Percentiles rank a stretch among this genome's conserved stretches.
Conservation (phyloP, 2,329 filamentous ascomycete genomes). For the Teratosphaeria viscida region DNA sequence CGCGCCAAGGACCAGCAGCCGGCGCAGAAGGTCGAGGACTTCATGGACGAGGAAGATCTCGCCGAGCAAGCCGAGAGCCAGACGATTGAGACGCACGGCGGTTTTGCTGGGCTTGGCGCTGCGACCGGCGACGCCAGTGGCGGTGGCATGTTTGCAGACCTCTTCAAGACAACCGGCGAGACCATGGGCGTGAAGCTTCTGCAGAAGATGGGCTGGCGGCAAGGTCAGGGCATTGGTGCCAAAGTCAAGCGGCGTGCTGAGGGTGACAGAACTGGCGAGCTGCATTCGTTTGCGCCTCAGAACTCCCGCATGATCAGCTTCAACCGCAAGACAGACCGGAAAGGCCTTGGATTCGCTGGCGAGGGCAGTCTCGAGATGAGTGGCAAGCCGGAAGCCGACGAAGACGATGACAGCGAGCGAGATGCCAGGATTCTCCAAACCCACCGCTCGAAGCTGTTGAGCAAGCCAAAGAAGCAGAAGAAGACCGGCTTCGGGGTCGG, state of each 20-base stretch:
- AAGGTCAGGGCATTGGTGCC: constrained; percentile 85
- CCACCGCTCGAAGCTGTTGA: constrained; percentile 20
- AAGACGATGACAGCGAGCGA: constrained; percentile 23
- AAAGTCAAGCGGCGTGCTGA: constrained; percentile 67
- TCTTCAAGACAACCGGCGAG: constrained; percentile 33
- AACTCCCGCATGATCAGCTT: constrained; percentile 62
- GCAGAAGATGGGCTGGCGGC: constrained; percentile 90
- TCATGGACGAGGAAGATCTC: constrained; percentile 96
- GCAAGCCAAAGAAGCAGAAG: constrained; percentile 33
- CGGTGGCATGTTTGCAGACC: constrained; percentile 52
- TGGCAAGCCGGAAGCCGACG: constrained; percentile 10
- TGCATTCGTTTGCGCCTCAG: constrained; percentile 75
- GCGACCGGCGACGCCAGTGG: constrained; percentile 41
- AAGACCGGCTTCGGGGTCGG: constrained; percentile 78
- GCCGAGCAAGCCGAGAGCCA: constrained; percentile 73
- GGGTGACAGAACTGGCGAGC: constrained; percentile 46
- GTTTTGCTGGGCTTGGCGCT: constrained; percentile 58
- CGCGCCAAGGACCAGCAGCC: constrained; percentile 60
- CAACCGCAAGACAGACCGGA: constrained; percentile 54
- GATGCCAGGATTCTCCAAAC: constrained; percentile 21
- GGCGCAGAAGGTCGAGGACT: constrained; percentile 69
- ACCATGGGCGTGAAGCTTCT: constrained; percentile 80
- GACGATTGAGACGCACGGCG: constrained; percentile 59
- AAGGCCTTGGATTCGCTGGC: constrained; percentile 58
- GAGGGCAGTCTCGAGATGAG: constrained; percentile 40